Conservation (phyloP, 2,329 filamentous ascomycete species). For the Cercospora citrullina region DNA sequence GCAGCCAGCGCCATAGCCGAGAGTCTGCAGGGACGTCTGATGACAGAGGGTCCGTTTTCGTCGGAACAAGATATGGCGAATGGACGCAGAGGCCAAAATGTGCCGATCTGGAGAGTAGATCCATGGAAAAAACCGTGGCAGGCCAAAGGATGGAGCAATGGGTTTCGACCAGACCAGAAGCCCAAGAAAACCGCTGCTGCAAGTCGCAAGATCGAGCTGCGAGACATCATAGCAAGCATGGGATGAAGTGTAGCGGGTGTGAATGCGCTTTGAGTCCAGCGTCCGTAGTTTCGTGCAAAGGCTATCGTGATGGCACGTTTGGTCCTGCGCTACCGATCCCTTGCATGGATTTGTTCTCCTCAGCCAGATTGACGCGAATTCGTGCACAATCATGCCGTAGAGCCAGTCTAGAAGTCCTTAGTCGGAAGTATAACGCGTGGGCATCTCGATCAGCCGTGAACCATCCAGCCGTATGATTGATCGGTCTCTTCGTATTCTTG, state of each 20-base stretch:
- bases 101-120: not conserved
- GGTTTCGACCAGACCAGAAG: not conserved
- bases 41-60: not conserved
- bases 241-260: not conserved
- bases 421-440: not conserved
- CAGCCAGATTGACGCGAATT: not conserved
- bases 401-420: not conserved
- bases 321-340: not conserved
- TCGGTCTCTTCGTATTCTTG: not conserved
- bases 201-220: not conserved
- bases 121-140: slow-evolving; percentile 1
- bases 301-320: not conserved
- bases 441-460: not conserved
- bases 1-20: not conserved
- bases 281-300: not conserved
- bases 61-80: not conserved
- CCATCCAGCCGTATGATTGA: not conserved
- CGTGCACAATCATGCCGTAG: not conserved
- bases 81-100: not conserved
- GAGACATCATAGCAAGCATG: not conserved
- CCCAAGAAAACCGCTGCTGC: not conserved
- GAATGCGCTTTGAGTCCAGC: not conserved
- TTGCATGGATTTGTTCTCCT: not conserved
- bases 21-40: not conserved
- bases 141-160: not conserved